Evolutionary conservation across 768 basidiomycete species (phyloP).

Genomic region (Suillus clintonianus): DNA sequence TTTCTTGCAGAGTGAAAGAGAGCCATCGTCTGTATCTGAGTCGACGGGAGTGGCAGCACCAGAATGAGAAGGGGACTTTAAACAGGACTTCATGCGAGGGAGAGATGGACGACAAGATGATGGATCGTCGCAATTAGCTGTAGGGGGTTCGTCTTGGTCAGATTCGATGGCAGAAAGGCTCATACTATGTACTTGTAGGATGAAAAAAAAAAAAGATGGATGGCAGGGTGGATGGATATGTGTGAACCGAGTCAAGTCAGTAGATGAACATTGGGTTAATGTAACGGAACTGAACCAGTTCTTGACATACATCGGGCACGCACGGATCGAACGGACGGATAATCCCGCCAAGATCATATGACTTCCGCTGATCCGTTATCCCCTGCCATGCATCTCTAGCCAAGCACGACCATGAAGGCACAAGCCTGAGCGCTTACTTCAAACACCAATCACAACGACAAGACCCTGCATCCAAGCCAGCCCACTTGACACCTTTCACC

Average conservation of each 20-base stretch:
- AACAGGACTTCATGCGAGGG: conserved; percentile 15
- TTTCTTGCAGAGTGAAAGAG: conserved; percentile 34
- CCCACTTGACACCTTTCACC: too few species aligned
- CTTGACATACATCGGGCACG: not conserved
- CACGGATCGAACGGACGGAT: not conserved
- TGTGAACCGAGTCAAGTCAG: not conserved
- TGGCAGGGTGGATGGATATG: too few species aligned
- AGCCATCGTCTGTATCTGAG: not conserved
- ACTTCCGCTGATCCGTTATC: not conserved
- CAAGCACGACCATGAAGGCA: too few species aligned
- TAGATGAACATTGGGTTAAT: not conserved
- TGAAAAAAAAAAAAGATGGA: not conserved
- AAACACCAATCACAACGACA: too few species aligned
- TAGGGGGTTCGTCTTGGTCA: not conserved
- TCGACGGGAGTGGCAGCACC: conserved; percentile 5
- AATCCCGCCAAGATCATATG: not conserved
- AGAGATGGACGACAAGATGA: conserved; percentile 11
- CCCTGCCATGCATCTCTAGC: not conserved
- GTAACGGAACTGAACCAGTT: not conserved
- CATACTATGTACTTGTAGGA: not conserved
- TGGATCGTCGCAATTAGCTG: conserved; percentile 8
- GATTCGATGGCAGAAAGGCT: not conserved
- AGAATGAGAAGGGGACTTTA: conserved; percentile 17
- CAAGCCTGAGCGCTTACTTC: too few species aligned
- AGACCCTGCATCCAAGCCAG: too few species aligned